phyloP scores from a whole-genome alignment of 306 rosid genomes.

The Senna siamea region DNA sequence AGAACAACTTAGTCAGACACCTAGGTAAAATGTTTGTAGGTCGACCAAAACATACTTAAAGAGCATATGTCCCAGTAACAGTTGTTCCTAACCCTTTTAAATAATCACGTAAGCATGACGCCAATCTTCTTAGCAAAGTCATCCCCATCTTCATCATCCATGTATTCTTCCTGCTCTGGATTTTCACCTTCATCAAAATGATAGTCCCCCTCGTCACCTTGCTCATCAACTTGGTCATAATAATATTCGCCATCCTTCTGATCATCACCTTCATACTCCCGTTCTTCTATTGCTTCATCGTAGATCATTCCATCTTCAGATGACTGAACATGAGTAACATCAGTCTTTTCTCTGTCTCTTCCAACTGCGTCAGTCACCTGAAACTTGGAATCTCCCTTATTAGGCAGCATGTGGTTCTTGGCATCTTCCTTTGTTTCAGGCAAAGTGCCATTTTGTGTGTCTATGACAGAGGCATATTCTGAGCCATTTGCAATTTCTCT shows the following conservation, averaged over 20 bases:
- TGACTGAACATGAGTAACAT: slow-evolving; percentile 41
- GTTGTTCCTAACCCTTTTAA: slow-evolving; percentile 14
- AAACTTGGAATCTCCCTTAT: slow-evolving; percentile 47
- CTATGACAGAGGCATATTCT: slow-evolving; percentile 3
- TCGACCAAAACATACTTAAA: slow-evolving; percentile 26
- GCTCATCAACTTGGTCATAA: slow-evolving; percentile 81
- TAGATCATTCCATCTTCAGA: slow-evolving; percentile 69
- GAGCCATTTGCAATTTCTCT: slow-evolving; percentile 44
- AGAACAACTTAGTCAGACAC: slow-evolving; percentile 53
- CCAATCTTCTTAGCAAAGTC: slow-evolving; percentile 98
- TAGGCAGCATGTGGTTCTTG: slow-evolving; percentile 21
- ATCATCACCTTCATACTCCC: slow-evolving; percentile 67
- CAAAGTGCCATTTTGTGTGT: slow-evolving; percentile 37
- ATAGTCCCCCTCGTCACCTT: slow-evolving; percentile 79
- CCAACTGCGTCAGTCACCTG: slow-evolving; percentile 45
- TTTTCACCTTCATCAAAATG: slow-evolving; percentile 70
- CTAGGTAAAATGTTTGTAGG: slow-evolving; percentile 30
- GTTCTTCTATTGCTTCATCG: slow-evolving; percentile 63
- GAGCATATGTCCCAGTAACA: slow-evolving; percentile 19
- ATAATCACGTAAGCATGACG: slow-evolving; percentile 59
- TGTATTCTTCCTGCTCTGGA: slow-evolving; percentile 67
- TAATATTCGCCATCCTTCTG: slow-evolving; percentile 75
- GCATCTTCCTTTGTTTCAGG: slow-evolving; percentile 44
- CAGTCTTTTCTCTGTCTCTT: slow-evolving; percentile 40
- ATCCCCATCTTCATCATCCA: slow-evolving; percentile 86